Conservation (phyloP, 768 basidiomycete species). For the Hortiboletus flavorubellus region DNA sequence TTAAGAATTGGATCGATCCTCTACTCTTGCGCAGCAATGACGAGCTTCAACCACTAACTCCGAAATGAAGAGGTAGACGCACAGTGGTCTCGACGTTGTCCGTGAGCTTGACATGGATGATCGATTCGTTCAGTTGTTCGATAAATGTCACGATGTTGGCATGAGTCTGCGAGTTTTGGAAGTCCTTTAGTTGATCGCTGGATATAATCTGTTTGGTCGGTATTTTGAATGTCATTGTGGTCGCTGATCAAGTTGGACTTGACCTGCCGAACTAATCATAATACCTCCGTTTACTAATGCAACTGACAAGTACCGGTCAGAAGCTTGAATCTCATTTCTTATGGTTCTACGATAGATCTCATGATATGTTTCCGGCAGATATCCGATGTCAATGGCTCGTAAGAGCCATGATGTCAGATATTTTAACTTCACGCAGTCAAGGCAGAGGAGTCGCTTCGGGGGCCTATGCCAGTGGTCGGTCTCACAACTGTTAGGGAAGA, state of each 20-base stretch:
- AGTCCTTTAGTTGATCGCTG: constrained; percentile 74
- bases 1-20: constrained; percentile 57
- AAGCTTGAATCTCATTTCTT: too few species aligned
- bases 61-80: constrained; percentile 28
- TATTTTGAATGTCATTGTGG: constrained; percentile 39
- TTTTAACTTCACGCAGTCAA: not conserved
- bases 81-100: constrained; percentile 64
- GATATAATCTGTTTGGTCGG: constrained; percentile 76
- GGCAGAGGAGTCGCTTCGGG: not conserved
- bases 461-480: not conserved
- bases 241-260: constrained; percentile 4
- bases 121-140: constrained; percentile 67
- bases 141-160: constrained; percentile 66
- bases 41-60: not conserved
- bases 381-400: not conserved
- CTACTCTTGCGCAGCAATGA: constrained; percentile 37
- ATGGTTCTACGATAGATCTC: not conserved
- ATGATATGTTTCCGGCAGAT: not conserved
- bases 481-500: not conserved
- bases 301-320: too few species aligned
- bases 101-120: constrained; percentile 72
- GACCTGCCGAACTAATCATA: too few species aligned
- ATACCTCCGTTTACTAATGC: not conserved
- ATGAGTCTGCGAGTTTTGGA: constrained; percentile 73
- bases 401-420: not conserved